Evolutionary conservation across 2,329 filamentous ascomycete genomes (phyloP).

Genomic region (Metarhizium humberi): DNA sequence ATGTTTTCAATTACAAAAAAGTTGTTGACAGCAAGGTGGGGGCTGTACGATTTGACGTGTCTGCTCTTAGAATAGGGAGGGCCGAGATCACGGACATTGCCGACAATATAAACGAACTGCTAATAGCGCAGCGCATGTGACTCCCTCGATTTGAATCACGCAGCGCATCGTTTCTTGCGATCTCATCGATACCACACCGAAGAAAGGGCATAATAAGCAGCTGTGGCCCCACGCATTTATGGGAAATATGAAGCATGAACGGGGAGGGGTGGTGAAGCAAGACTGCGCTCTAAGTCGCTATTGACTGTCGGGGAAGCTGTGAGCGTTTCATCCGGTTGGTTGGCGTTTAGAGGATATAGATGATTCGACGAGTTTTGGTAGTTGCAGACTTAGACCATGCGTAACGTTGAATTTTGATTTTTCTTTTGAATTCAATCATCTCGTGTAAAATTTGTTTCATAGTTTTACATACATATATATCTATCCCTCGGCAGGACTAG

Average conservation of each 20-base stretch:
- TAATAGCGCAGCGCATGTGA: conserved; percentile 3
- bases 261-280: conserved; percentile 3
- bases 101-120: conserved; percentile 8
- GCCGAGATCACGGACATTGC: conserved; percentile 10
- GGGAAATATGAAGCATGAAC: conserved; percentile 7
- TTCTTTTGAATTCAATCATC: background rate
- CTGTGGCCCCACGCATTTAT: conserved; percentile 1
- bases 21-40: background rate
- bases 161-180: conserved; percentile 6
- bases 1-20: background rate
- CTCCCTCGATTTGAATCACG: conserved; percentile 9
- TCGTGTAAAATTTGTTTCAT: background rate
- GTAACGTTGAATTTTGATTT: conserved; percentile 5
- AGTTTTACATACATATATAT: background rate
- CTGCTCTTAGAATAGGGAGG: background rate
- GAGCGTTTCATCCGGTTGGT: conserved; percentile 24
- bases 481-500: background rate
- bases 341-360: conserved; percentile 31
- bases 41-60: background rate
- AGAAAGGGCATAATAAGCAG: background rate
- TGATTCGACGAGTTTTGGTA: conserved; percentile 25
- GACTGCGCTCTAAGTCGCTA: conserved; percentile 6
- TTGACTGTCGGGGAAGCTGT: conserved; percentile 8
- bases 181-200: conserved; percentile 12
- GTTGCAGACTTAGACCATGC: conserved; percentile 14